Evolutionary conservation across 352 stramenopile genomes (phyloP).

Genomic region (Globisporangium perplexum): DNA sequence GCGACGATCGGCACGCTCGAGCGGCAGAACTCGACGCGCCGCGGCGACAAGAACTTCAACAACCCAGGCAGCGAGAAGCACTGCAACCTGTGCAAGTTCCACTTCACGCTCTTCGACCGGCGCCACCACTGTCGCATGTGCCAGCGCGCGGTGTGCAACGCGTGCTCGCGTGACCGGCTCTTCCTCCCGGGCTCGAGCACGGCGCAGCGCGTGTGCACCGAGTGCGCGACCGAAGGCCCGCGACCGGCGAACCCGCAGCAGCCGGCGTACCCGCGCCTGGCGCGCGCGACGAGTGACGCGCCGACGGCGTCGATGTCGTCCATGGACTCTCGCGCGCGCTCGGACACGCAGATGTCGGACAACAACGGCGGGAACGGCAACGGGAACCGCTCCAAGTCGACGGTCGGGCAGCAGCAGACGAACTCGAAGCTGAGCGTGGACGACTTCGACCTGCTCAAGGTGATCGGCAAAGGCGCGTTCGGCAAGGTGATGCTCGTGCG

Average conservation of each 20-base stretch:
- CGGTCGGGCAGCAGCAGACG: conserved; percentile 14
- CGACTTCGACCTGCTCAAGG: conserved; percentile 94
- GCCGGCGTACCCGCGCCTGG: conserved; percentile 33
- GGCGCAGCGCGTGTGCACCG: conserved; percentile 83
- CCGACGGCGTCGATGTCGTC: conserved; percentile 16
- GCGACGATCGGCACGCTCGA: conserved; percentile 32
- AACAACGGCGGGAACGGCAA: conserved; percentile 1
- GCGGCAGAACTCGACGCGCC: conserved; percentile 44
- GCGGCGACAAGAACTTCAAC: conserved; percentile 50
- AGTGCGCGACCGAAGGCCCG: conserved; percentile 81
- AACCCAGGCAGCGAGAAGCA: conserved; percentile 79
- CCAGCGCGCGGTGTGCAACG: conserved; percentile 83
- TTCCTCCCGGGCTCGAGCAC: conserved; percentile 81
- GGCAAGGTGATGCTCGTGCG: conserved; percentile 95
- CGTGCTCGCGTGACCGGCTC: conserved; percentile 78
- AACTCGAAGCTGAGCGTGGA: conserved; percentile 83
- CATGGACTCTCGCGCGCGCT: conserved; percentile 42
- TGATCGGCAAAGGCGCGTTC: conserved; percentile 95
- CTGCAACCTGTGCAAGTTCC: conserved; percentile 87
- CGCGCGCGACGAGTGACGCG: conserved; percentile 58
- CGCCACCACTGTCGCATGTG: conserved; percentile 89
- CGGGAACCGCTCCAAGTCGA: conserved; percentile 47
- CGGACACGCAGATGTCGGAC: conserved; percentile 76
- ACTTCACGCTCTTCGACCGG: conserved; percentile 88
- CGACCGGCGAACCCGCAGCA: conserved; percentile 44